Conservation (phyloP, 306 rosid species). For the Parietaria judaica region DNA sequence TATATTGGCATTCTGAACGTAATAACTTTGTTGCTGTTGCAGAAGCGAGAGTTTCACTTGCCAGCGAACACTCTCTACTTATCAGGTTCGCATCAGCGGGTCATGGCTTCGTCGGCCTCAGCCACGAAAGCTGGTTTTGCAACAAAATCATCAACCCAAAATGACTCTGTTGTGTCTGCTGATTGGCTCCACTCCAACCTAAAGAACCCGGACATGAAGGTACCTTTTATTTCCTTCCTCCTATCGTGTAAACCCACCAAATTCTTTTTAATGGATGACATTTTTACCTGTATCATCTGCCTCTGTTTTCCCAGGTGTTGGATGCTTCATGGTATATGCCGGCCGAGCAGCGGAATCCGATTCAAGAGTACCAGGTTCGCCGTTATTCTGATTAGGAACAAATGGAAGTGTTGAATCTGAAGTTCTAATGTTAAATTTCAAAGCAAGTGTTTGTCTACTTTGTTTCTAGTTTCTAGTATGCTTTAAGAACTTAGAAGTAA, state of each 20-base stretch:
- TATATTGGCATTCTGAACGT: slow-evolving; percentile 11
- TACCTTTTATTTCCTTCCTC: slow-evolving; percentile 13
- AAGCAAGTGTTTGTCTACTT: too few species aligned
- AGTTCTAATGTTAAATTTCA: too few species aligned
- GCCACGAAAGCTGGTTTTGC: slow-evolving; percentile 51
- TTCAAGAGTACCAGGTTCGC: slow-evolving; percentile 90
- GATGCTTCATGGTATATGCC: slow-evolving; percentile 99
- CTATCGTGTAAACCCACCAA: neutral
- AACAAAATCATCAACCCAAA: slow-evolving; percentile 38
- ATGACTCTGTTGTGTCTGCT: slow-evolving; percentile 84
- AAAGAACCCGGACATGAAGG: slow-evolving; percentile 78
- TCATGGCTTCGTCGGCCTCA: slow-evolving; percentile 58
- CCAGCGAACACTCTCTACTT: slow-evolving; percentile 29
- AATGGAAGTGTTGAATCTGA: too few species aligned
- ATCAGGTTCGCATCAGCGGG: slow-evolving; percentile 29
- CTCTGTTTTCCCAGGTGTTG: slow-evolving; percentile 45
- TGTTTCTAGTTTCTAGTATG: too few species aligned
- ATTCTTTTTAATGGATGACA: neutral
- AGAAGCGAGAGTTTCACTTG: slow-evolving; percentile 39
- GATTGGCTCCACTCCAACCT: slow-evolving; percentile 87
- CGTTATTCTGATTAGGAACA: slow-evolving; percentile 1
- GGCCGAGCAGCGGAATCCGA: slow-evolving; percentile 88
- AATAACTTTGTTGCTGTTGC: slow-evolving; percentile 22
- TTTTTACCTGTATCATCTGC: slow-evolving; percentile 4
- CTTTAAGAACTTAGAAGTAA: too few species aligned